Conservation (phyloP, 2,329 filamentous ascomycete genomes). For the Metarhizium guizhouense region DNA sequence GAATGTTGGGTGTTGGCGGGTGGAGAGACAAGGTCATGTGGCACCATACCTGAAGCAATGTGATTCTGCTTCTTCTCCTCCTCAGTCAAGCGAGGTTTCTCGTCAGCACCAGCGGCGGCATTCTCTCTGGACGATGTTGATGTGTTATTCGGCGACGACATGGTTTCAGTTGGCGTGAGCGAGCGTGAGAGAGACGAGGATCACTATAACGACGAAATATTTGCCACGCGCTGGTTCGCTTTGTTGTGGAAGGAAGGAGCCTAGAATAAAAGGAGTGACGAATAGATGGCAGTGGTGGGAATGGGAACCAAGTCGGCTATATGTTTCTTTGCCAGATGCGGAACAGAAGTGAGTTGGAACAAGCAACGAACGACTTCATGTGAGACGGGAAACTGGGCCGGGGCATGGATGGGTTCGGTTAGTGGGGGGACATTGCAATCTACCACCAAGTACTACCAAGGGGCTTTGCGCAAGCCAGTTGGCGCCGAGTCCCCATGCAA, state of each 20-base stretch:
- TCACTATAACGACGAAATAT: not conserved
- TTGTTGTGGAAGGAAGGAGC: not conserved
- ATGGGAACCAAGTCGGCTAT: not conserved
- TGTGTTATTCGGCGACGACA: conserved; percentile 12
- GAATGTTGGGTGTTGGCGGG: not conserved
- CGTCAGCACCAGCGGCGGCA: conserved; percentile 23
- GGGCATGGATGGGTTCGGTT: not conserved
- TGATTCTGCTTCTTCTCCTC: conserved; percentile 48
- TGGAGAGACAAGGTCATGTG: not conserved
- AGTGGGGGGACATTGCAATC: too few relatives aligned
- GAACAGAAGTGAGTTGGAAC: not conserved
- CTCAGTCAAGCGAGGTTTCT: conserved; percentile 42
- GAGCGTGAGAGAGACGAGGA: not conserved
- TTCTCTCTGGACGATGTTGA: conserved; percentile 10
- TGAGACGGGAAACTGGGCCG: not conserved
- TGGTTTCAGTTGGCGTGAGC: not conserved
- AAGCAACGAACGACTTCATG: not conserved
- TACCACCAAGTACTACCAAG: too few relatives aligned
- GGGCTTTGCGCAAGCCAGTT: too few relatives aligned
- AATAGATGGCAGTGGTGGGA: not conserved
- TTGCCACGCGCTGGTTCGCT: not conserved
- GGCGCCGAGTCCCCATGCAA: not conserved
- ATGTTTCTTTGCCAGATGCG: not conserved
- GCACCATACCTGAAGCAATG: conserved; percentile 39
- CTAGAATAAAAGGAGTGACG: not conserved